phyloP scores from a whole-genome alignment of 2,329 filamentous ascomycete genomes.

The Fusarium torreyae region DNA sequence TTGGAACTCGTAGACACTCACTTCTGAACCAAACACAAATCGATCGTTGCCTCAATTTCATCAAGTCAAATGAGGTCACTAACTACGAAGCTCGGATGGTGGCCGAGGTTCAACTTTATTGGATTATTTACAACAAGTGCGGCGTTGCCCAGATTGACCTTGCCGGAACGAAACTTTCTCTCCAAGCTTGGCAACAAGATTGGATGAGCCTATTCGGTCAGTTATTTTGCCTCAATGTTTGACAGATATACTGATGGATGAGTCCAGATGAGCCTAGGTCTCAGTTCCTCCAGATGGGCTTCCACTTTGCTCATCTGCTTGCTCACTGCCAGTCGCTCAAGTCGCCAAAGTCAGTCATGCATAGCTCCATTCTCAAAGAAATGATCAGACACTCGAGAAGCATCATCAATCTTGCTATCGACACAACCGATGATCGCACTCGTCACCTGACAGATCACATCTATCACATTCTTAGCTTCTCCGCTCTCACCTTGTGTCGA shows the following conservation, averaged over 20 bases:
- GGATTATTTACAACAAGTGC: conserved; percentile 48
- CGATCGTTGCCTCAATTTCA: conserved; percentile 36
- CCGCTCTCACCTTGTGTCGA: conserved; percentile 46
- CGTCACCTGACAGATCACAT: conserved; percentile 52
- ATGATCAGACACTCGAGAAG: conserved; percentile 44
- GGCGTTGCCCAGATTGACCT: conserved; percentile 21
- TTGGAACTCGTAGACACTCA: conserved; percentile 45
- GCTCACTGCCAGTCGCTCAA: conserved; percentile 46
- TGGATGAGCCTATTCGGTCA: conserved; percentile 46
- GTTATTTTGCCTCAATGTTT: not conserved
- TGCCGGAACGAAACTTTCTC: conserved; percentile 14
- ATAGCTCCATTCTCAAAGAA: conserved; percentile 33
- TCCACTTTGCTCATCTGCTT: conserved; percentile 49
- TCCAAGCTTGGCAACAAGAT: conserved; percentile 44
- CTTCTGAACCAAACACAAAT: conserved; percentile 42
- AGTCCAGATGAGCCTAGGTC: conserved; percentile 47
- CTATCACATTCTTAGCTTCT: conserved; percentile 50
- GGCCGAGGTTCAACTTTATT: conserved; percentile 50
- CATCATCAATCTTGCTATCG: conserved; percentile 51
- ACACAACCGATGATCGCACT: conserved; percentile 49
- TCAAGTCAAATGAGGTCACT: conserved; percentile 15
- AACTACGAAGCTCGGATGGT: conserved; percentile 51
- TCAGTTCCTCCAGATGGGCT: conserved; percentile 52
- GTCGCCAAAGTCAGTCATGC: conserved; percentile 29
- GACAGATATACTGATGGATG: not conserved